These are phyloP conservation scores for Backusella luteola DNA, from an alignment of 192 early-diverging fungal species.

Conservation along the genomic window DNA sequence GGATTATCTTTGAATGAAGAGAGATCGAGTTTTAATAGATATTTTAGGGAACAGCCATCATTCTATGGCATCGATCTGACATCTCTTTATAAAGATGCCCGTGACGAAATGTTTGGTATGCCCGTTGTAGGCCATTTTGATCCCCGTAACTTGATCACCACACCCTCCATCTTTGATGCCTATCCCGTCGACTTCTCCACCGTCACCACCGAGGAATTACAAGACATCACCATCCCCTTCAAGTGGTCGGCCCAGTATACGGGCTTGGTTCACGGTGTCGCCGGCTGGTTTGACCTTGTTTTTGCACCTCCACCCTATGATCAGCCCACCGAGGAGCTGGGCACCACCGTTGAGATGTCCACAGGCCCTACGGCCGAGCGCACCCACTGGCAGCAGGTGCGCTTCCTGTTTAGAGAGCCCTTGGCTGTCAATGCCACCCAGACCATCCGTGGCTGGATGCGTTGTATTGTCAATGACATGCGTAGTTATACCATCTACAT, in stretches of 20 bases:
- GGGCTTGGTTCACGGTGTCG: constrained; percentile 90
- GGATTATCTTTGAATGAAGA: neutral
- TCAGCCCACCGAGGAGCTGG: constrained; percentile 28
- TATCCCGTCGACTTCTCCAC: constrained; percentile 83
- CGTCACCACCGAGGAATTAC: constrained; percentile 71
- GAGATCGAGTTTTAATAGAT: neutral
- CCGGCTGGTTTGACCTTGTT: constrained; percentile 95
- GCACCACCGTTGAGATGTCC: constrained; percentile 72
- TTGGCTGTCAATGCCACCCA: constrained; percentile 93
- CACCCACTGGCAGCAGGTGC: constrained; percentile 98
- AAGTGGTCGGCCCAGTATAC: constrained; percentile 81
- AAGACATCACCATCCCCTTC: constrained; percentile 86
- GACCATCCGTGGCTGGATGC: constrained; percentile 79
- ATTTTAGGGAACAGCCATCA: constrained; percentile 63
- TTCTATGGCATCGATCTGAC: constrained; percentile 95
- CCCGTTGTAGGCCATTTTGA: constrained; percentile 96
- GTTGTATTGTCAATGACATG: constrained; percentile 85
- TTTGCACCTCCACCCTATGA: constrained; percentile 62
- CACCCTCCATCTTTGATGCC: constrained; percentile 53
- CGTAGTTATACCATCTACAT: constrained; percentile 87
- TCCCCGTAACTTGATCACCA: constrained; percentile 71
- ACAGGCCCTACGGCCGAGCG: constrained; percentile 83
- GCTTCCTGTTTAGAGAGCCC: constrained; percentile 91
- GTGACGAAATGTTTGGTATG: constrained; percentile 89
- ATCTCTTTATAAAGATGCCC: constrained; percentile 77